phyloP scores from a whole-genome alignment of 345 rosid species.

The Rubroshorea leprosula region DNA sequence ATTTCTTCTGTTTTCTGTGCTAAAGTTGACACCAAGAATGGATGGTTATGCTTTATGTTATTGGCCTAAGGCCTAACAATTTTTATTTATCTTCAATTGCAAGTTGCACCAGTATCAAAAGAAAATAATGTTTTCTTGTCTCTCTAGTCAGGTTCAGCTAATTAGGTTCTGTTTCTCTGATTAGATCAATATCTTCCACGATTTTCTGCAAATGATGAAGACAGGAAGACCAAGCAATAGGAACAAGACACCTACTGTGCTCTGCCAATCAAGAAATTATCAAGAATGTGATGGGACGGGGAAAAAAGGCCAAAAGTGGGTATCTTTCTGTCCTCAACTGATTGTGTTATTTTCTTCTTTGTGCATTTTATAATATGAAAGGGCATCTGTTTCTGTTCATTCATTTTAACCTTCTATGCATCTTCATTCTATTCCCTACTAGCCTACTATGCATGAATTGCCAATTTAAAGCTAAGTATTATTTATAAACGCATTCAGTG shows the following conservation, averaged over 20 bases:
- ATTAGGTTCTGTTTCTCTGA: background rate
- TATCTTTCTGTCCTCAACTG: conserved; percentile 1
- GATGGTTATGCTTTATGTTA: background rate
- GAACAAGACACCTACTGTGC: background rate
- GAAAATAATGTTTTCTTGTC: background rate
- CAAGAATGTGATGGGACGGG: background rate
- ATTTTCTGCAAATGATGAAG: background rate
- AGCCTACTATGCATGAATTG: too few relatives aligned
- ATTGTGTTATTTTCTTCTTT: too few relatives aligned
- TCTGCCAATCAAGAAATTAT: background rate
- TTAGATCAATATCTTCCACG: too few relatives aligned
- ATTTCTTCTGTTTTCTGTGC: background rate
- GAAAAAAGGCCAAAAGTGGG: conserved; percentile 8
- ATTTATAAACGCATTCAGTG: too few relatives aligned
- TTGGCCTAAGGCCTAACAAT: background rate
- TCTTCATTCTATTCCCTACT: conserved; percentile 5
- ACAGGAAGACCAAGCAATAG: background rate
- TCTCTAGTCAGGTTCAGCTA: background rate
- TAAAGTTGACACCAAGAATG: background rate
- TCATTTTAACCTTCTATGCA: conserved; percentile 7
- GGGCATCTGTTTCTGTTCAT: conserved; percentile 9
- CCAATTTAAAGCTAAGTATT: too few relatives aligned
- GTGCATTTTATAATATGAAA: background rate
- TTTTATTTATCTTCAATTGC: background rate
- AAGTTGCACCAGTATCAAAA: background rate